Conservation (phyloP, 768 basidiomycete species). For the Boletellus sp. region DNA sequence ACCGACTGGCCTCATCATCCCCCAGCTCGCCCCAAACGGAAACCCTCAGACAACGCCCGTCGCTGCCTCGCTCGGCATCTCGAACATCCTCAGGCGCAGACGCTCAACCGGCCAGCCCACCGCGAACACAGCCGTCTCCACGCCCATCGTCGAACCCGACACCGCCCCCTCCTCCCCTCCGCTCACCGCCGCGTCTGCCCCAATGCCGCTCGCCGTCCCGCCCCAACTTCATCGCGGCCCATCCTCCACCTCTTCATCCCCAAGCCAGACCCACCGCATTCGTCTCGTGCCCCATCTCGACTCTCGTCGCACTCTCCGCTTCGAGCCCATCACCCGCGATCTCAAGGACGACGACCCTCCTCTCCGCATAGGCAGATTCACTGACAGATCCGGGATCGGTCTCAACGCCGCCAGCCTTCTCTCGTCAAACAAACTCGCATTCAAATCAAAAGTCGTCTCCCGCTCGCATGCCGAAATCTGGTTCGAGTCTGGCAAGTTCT, state of each 20-base stretch:
- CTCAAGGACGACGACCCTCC: slow-evolving; percentile 64
- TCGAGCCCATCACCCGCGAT: slow-evolving; percentile 90
- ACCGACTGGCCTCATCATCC: slow-evolving; percentile 33
- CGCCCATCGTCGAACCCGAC: not conserved
- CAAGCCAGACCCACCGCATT: slow-evolving; percentile 61
- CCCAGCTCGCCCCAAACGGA: slow-evolving; percentile 31
- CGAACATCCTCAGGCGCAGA: slow-evolving; percentile 63
- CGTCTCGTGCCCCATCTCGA: slow-evolving; percentile 96
- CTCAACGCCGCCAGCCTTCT: slow-evolving; percentile 63
- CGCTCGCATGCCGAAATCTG: slow-evolving; percentile 94
- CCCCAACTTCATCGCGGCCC: slow-evolving; percentile 19
- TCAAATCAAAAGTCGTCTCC: slow-evolving; percentile 94
- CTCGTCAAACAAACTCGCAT: slow-evolving; percentile 83
- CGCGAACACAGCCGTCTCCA: slow-evolving; percentile 16
- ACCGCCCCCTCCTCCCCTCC: slow-evolving; percentile 14
- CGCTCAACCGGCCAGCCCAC: slow-evolving; percentile 59
- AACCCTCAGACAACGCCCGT: slow-evolving; percentile 22
- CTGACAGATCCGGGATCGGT: slow-evolving; percentile 73
- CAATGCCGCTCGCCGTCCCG: slow-evolving; percentile 21
- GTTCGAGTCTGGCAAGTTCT: slow-evolving; percentile 72
- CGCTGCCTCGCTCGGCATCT: slow-evolving; percentile 41
- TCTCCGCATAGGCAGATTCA: slow-evolving; percentile 91
- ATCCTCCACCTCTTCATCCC: slow-evolving; percentile 16
- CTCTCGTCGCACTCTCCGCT: slow-evolving; percentile 80
- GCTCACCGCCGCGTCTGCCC: slow-evolving; percentile 10